Percentiles rank a stretch among this genome's conserved stretches.
These are phyloP conservation scores for Beta corolliflora DNA, from an alignment of 179 eudicot genomes.

Conservation along the genomic window DNA sequence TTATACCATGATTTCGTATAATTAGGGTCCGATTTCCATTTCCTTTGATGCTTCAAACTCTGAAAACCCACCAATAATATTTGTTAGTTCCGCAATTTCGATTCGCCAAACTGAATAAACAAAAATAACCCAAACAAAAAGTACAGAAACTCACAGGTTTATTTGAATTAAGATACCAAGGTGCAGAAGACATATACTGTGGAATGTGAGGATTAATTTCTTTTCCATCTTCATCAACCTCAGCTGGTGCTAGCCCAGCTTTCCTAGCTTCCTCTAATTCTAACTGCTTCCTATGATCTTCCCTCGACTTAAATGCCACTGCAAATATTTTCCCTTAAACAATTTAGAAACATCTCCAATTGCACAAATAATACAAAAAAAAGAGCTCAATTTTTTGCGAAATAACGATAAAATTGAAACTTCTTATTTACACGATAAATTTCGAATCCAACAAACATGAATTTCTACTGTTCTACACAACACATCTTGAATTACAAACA, in stretches of 20 bases:
- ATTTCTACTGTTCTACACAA: no score
- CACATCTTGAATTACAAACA: no score
- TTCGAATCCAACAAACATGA: no score
- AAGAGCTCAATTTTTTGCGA: no score
- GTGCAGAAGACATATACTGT: conserved; percentile 97
- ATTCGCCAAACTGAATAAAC: not conserved
- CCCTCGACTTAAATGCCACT: conserved; percentile 92
- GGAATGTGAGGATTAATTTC: conserved; percentile 98
- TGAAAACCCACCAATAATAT: conserved; percentile 24
- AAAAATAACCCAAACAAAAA: not conserved
- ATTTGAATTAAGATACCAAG: conserved; percentile 91
- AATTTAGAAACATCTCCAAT: conserved; percentile 14
- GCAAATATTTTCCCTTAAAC: conserved; percentile 13
- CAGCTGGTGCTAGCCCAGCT: conserved; percentile 98
- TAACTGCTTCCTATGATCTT: conserved; percentile 85
- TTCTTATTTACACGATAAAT: no score
- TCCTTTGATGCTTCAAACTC: conserved; percentile 97
- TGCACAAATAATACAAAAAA: no score
- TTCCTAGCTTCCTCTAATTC: conserved; percentile 93
- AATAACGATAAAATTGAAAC: no score
- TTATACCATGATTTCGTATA: conserved; percentile 84
- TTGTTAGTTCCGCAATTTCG: not conserved
- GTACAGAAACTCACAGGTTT: conserved; percentile 60
- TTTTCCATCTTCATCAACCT: conserved; percentile 93
- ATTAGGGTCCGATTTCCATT: conserved; percentile 84